These are phyloP conservation scores for Chaetomiaceae sp. DNA, from an alignment of 2,329 filamentous ascomycete species.

Conservation along the genomic window DNA sequence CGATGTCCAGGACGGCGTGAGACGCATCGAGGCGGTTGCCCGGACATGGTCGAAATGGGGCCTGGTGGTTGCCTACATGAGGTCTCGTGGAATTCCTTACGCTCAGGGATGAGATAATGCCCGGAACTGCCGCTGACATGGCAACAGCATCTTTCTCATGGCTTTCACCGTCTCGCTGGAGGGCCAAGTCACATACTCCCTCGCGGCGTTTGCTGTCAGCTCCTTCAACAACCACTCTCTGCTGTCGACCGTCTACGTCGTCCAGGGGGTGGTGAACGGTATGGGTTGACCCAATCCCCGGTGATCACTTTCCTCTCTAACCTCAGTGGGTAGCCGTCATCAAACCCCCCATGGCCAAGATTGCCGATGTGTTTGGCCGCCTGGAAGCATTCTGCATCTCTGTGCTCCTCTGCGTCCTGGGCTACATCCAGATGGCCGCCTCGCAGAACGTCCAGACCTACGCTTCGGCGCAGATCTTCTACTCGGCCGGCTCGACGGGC, in stretches of 20 bases:
- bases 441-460: slow-evolving; percentile 51
- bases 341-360: slow-evolving; percentile 57
- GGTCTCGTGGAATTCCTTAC: slow-evolving; percentile 16
- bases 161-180: slow-evolving; percentile 64
- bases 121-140: slow-evolving; percentile 10
- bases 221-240: slow-evolving; percentile 59
- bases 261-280: slow-evolving; percentile 61
- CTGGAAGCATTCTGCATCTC: slow-evolving; percentile 53
- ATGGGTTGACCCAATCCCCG: slow-evolving; percentile 6
- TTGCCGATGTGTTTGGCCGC: slow-evolving; percentile 58
- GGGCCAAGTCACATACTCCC: slow-evolving; percentile 55
- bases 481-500: slow-evolving; percentile 50
- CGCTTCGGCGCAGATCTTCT: slow-evolving; percentile 54
- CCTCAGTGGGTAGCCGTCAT: slow-evolving; percentile 45
- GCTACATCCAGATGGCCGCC: slow-evolving; percentile 53
- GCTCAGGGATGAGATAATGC: neutral
- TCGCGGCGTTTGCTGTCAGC: slow-evolving; percentile 60
- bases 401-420: slow-evolving; percentile 49
- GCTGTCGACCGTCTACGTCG: slow-evolving; percentile 58
- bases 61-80: slow-evolving; percentile 29
- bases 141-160: slow-evolving; percentile 48
- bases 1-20: slow-evolving; percentile 31
- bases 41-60: slow-evolving; percentile 31
- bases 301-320: neutral
- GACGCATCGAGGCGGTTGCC: slow-evolving; percentile 31